These are phyloP conservation scores for Sporothrix inflata DNA, from an alignment of 2,329 filamentous ascomycete species.

Conservation along the genomic window DNA sequence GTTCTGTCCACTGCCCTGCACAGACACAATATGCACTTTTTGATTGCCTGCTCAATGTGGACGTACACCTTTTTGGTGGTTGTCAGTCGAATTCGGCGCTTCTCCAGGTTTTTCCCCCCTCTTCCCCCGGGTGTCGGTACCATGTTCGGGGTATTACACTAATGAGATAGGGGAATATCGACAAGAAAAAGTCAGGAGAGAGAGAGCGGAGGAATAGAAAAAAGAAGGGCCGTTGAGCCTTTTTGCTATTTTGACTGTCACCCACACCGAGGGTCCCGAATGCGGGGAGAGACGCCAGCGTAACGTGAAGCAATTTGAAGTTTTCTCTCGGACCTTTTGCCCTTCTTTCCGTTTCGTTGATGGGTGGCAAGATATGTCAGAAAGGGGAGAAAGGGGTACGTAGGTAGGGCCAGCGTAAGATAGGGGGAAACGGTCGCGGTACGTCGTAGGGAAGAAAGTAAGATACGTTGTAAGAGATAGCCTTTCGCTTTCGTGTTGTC, in stretches of 20 bases:
- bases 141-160: not conserved
- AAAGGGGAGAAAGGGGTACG: not conserved
- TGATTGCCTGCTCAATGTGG: conserved; percentile 1
- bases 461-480: not conserved
- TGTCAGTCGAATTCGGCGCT: too few species aligned
- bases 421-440: not conserved
- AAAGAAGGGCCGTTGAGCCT: conserved; percentile 3
- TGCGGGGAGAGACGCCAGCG: conserved; percentile 1
- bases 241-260: not conserved
- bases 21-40: not conserved
- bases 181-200: conserved; percentile 7
- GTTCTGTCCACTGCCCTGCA: not conserved
- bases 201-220: not conserved
- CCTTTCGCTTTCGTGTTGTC: not conserved
- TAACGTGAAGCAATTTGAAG: not conserved
- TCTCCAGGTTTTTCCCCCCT: not conserved
- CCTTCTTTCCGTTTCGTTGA: not conserved
- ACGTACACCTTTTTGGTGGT: not conserved
- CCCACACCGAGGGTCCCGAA: conserved; percentile 3
- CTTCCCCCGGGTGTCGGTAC: not conserved
- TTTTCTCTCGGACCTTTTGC: not conserved
- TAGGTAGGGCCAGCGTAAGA: not conserved
- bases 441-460: too few species aligned
- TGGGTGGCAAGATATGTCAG: not conserved
- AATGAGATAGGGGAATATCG: not conserved